Evolutionary conservation across 2,329 filamentous ascomycete species (phyloP), one percentile per base, ranked within the genome.

Genomic region (Aspergillus sp.): DNA sequence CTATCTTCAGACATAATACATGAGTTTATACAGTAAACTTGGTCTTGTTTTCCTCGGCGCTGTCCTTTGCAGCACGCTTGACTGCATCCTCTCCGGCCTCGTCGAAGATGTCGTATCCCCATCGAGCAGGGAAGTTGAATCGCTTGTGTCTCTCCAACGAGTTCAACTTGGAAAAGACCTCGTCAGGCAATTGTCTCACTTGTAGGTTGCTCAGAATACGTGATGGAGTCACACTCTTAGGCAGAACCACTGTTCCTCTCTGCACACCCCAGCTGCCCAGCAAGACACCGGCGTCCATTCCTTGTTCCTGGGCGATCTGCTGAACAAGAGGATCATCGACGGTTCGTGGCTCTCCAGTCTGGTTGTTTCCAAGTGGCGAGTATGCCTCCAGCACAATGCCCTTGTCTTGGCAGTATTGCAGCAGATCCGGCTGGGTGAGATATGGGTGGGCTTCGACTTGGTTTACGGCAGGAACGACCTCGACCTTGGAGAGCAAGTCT

Each of bases 401-500:
- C 54, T 81, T 73, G 39, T 64, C 59, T 33, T 73, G 63, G 62
- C 74, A 78, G 60, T 72, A 78, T 6, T 71, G 65, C 2, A 81
- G 56, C 5, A 85, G 66, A 3, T 74, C 67, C 0, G 64, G 61
- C 51, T 79, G 81, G 30, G 53, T 52, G 8, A 57, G 51, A 41
- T 50, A 58, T 10, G 51, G 52, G 39, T 47, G 53, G 10, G 53
- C 50, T 47, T 60, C 56, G 40, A 66, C 61, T 38, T 93, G 87
- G 77, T 91, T 90, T 53, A 88, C 86, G 12, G 86, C 84, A 10
- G 76, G 77, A 8, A 73, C 68, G 45, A 79, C 82, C 70, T 82
- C 86, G 70, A 74, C 79, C 51, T 83, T 77, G 48, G 74, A 77
- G 44, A 90, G 72, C 38, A 90, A 74, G 64, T 80, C 83, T 72